Percentiles rank a stretch among this genome's conserved stretches.
These are phyloP conservation scores for Penicillium turbatum DNA, from an alignment of 495 filamentous ascomycete species.

Conservation along the genomic window DNA sequence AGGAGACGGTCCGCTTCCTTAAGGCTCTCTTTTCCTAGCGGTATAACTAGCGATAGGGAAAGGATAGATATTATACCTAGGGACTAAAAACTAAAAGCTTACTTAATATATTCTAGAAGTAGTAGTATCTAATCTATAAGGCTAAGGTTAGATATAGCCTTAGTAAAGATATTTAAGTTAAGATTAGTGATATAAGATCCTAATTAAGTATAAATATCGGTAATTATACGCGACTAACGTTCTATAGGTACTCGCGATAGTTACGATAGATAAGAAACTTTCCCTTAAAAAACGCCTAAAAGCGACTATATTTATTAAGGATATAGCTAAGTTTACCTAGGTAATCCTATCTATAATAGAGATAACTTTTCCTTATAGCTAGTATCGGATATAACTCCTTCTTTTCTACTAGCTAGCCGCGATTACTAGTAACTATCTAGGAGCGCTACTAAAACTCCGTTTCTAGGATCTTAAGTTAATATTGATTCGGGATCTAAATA, in stretches of 20 bases:
- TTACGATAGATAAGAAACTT: conserved; percentile 23
- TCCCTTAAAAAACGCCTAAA: conserved; percentile 19
- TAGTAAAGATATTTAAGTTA: conserved; percentile 24
- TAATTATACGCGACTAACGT: conserved; percentile 3
- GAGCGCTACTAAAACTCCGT: conserved; percentile 31
- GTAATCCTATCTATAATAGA: conserved; percentile 31
- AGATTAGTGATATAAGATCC: conserved; percentile 22
- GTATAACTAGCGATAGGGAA: conserved; percentile 25
- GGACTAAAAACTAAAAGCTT: conserved; percentile 31
- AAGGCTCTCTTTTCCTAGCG: conserved; percentile 30
- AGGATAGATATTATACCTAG: conserved; percentile 26
- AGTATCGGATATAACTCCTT: conserved; percentile 30
- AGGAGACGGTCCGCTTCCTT: conserved; percentile 31
- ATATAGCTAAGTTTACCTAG: conserved; percentile 30
- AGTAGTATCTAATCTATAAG: conserved; percentile 31
- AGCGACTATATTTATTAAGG: conserved; percentile 33
- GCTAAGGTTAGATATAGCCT: conserved; percentile 17
- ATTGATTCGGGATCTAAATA: conserved; percentile 30
- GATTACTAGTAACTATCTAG: conserved; percentile 31
- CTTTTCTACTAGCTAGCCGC: too few relatives aligned
- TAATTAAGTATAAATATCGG: neutral
- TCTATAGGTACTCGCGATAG: conserved; percentile 22
- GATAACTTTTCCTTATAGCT: conserved; percentile 31
- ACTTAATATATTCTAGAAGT: conserved; percentile 38
- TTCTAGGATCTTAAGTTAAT: conserved; percentile 24